phyloP scores from a whole-genome alignment of 192 early-diverging fungal species.

The Geranomyces variabilis region DNA sequence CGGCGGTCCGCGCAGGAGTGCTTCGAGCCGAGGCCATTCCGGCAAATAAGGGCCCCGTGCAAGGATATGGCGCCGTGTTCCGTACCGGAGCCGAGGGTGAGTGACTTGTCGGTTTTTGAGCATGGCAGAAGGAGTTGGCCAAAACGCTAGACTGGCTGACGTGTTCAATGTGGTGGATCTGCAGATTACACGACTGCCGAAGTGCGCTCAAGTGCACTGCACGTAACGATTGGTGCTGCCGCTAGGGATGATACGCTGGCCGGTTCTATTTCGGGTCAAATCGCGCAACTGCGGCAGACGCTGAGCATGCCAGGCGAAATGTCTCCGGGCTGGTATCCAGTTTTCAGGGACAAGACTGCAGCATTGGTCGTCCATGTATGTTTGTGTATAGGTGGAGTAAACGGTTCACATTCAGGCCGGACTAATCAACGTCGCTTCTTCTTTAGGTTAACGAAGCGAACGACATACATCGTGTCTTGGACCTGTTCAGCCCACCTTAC shows the following conservation, averaged over 20 bases:
- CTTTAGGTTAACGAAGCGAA: constrained; percentile 35
- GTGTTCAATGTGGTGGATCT: too few species aligned
- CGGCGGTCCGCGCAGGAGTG: constrained; percentile 40
- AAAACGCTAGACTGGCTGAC: too few species aligned
- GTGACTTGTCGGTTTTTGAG: constrained; percentile 49
- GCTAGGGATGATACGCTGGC: constrained; percentile 22
- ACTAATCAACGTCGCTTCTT: too few species aligned
- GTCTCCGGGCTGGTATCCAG: too few species aligned
- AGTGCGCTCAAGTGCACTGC: too few species aligned
- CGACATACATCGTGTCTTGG: constrained; percentile 70
- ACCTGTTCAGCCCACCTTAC: constrained; percentile 47
- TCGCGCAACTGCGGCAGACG: constrained; percentile 21
- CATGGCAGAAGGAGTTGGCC: too few species aligned
- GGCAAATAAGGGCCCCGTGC: constrained; percentile 51
- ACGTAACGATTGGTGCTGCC: constrained; percentile 57
- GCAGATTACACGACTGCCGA: too few species aligned
- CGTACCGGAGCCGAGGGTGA: constrained; percentile 60
- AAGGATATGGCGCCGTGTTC: constrained; percentile 70
- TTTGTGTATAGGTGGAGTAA: too few species aligned
- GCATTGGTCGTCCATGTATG: too few species aligned
- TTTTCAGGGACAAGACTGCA: too few species aligned
- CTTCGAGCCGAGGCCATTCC: constrained; percentile 63
- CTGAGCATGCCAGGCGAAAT: too few species aligned
- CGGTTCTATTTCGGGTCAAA: constrained; percentile 41
- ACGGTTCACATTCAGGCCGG: too few species aligned